Evolutionary conservation across 83 land plant genomes (phyloP).

Genomic region (Larix sibirica): DNA sequence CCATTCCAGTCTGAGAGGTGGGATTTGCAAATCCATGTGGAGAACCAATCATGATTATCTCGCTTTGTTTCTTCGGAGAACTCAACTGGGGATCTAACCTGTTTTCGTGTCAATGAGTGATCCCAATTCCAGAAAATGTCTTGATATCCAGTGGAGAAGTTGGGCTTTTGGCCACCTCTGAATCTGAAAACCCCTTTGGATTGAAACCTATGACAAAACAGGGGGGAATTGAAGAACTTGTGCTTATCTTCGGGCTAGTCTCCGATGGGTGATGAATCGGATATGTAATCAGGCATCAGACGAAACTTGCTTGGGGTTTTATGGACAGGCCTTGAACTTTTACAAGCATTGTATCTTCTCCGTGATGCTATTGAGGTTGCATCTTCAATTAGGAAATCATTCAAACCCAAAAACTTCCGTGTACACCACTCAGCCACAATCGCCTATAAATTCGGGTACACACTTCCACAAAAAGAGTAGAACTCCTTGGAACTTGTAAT

Average conservation of each 20-base stretch:
- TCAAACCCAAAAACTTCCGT: background rate
- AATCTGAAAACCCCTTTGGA: slow-evolving; percentile 10
- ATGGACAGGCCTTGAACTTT: slow-evolving; percentile 13
- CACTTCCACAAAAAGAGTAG: background rate
- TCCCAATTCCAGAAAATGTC: slow-evolving; percentile 17
- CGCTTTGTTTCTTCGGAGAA: background rate
- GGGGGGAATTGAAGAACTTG: slow-evolving; percentile 8
- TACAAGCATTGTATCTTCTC: slow-evolving; percentile 1
- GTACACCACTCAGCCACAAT: background rate
- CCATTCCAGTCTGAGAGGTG: slow-evolving; percentile 17
- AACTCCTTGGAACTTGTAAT: slow-evolving; percentile 3
- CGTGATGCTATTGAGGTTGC: background rate
- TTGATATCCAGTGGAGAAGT: slow-evolving; percentile 25
- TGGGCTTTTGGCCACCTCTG: slow-evolving; percentile 15
- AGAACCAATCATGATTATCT: background rate
- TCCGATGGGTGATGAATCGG: background rate
- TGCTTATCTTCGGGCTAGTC: slow-evolving; percentile 3
- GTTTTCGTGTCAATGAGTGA: background rate
- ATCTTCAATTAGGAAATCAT: background rate
- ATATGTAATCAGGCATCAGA: background rate
- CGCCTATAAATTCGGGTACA: background rate
- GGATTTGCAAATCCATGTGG: background rate
- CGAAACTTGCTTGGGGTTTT: slow-evolving; percentile 7
- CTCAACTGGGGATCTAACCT: slow-evolving; percentile 8
- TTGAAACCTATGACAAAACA: slow-evolving; percentile 16